Conservation (phyloP, 805 yeast species). For the Jamesozyma jinghongensis region DNA sequence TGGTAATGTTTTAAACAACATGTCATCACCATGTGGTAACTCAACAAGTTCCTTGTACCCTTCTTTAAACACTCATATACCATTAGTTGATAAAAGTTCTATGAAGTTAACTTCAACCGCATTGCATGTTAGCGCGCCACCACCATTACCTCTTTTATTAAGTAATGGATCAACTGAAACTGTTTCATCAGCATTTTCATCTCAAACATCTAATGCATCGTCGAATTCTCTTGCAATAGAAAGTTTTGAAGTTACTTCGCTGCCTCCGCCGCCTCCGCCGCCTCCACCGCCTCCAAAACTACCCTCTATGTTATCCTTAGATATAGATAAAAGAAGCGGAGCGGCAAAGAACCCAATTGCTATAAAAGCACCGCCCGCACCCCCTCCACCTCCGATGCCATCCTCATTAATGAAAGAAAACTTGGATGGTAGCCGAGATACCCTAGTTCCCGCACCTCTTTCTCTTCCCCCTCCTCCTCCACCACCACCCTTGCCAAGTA, state of each 20-base stretch:
- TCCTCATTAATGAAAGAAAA: not conserved
- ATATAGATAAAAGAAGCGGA: conserved; percentile 3
- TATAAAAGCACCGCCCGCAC: conserved; percentile 32
- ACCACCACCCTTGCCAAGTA: conserved; percentile 23
- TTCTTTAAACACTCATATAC: too few species aligned
- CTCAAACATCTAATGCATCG: not conserved
- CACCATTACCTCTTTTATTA: not conserved
- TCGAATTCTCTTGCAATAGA: not conserved
- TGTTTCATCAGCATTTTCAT: not conserved
- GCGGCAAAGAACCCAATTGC: too few species aligned
- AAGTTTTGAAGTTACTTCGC: not conserved
- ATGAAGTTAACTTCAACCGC: too few species aligned
- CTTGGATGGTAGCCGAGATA: not conserved
- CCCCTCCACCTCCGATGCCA: conserved; percentile 28
- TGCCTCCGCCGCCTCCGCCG: not conserved
- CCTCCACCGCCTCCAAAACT: conserved; percentile 19
- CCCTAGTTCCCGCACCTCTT: conserved; percentile 20
- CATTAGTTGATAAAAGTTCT: too few species aligned
- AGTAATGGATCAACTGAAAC: not conserved
- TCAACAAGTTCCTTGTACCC: too few species aligned
- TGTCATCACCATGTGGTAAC: too few species aligned
- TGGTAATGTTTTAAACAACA: too few species aligned
- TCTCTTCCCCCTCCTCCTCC: conserved; percentile 29
- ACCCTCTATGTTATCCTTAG: conserved; percentile 7
- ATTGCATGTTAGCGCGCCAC: too few species aligned